Evolutionary conservation across 2,329 filamentous ascomycete species (phyloP).

Genomic region (Xylaria sp.): DNA sequence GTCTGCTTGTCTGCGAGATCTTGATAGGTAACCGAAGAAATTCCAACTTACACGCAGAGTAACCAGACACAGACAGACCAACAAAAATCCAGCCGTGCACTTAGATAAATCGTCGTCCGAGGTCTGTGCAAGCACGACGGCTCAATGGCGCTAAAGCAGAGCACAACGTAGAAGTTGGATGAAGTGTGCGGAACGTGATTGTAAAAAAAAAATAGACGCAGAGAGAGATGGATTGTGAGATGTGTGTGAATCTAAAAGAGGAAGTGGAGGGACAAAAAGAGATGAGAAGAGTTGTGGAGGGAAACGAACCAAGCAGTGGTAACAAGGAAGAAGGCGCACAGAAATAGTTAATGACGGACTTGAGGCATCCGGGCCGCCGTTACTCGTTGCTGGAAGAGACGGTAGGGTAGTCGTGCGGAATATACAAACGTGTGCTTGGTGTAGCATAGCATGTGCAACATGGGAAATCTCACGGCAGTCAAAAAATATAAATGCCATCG

Average conservation of each 20-base stretch:
- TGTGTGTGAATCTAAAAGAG: slow-evolving; percentile 14
- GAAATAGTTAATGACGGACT: slow-evolving; percentile 34
- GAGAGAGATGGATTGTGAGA: slow-evolving; percentile 2
- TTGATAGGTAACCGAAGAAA: slow-evolving; percentile 21
- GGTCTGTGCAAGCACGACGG: slow-evolving; percentile 18
- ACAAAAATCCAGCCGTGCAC: neutral
- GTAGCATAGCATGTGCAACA: slow-evolving; percentile 2
- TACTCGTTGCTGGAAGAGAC: slow-evolving; percentile 24
- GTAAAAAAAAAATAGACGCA: neutral
- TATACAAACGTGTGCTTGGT: neutral
- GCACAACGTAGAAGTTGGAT: slow-evolving; percentile 11
- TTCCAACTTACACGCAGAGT: slow-evolving; percentile 20
- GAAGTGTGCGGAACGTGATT: slow-evolving; percentile 3
- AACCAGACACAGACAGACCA: slow-evolving; percentile 24
- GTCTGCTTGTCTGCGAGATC: slow-evolving; percentile 25
- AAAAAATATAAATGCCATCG: slow-evolving; percentile 4
- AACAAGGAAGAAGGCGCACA: slow-evolving; percentile 33
- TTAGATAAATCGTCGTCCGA: neutral
- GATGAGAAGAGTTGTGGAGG: slow-evolving; percentile 20
- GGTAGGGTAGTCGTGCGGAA: slow-evolving; percentile 4
- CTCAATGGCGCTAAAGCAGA: slow-evolving; percentile 13
- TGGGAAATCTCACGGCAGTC: slow-evolving; percentile 11
- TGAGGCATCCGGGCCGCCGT: slow-evolving; percentile 30
- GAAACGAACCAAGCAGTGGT: slow-evolving; percentile 26
- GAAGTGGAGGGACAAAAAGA: neutral